Evolutionary conservation across 352 stramenopile species (phyloP).

Genomic region (Pythium guiyangense): DNA sequence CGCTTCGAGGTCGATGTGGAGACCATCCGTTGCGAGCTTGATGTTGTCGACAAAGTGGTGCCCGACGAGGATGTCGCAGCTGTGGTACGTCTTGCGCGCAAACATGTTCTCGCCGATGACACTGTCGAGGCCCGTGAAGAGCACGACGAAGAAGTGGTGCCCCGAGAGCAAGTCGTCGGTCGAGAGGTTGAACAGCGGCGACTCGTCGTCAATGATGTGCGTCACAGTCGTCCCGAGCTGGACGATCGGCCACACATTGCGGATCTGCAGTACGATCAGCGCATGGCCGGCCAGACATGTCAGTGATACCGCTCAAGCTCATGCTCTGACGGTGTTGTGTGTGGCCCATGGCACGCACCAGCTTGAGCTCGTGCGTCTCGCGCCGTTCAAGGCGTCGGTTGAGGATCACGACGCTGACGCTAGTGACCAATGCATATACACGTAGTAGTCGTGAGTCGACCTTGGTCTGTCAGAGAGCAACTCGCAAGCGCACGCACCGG

Average conservation of each 20-base stretch:
- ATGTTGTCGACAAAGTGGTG: conserved; percentile 67
- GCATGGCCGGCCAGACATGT: neutral
- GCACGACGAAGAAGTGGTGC: conserved; percentile 44
- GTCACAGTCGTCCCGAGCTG: conserved; percentile 48
- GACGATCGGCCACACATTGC: conserved; percentile 62
- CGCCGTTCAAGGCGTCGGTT: conserved; percentile 35
- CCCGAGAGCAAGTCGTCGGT: conserved; percentile 45
- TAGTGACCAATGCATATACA: conserved; percentile 9
- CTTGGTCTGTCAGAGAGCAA: no score
- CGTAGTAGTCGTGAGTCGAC: no score
- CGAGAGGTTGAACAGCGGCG: conserved; percentile 36
- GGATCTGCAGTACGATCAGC: conserved; percentile 19
- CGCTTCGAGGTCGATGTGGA: conserved; percentile 56
- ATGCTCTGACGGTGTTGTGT: no score
- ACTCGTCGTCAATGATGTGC: conserved; percentile 54
- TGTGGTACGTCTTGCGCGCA: conserved; percentile 50
- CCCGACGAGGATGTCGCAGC: conserved; percentile 49
- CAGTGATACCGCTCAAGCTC: no score
- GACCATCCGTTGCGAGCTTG: conserved; percentile 38
- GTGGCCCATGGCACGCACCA: conserved; percentile 29
- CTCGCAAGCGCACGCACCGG: conserved; percentile 30
- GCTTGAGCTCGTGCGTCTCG: conserved; percentile 47
- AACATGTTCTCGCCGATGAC: conserved; percentile 63
- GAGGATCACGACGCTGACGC: conserved; percentile 46
- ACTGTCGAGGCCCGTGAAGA: conserved; percentile 50